Conservation (phyloP, 2,329 filamentous ascomycete genomes). For the Cercospora sesami region DNA sequence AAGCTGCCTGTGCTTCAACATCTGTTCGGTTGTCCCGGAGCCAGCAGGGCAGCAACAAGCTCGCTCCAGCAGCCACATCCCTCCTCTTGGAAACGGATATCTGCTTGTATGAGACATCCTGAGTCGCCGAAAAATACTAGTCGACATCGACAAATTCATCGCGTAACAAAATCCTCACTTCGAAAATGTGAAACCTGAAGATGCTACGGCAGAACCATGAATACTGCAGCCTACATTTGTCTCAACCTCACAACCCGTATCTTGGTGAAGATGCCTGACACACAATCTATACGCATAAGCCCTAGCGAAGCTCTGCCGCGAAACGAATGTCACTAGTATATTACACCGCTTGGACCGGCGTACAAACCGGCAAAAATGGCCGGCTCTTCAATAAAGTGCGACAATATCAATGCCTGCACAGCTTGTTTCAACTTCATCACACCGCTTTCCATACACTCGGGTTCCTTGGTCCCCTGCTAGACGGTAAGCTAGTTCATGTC, state of each 20-base stretch:
- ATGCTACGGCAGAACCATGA: neutral
- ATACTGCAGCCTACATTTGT: neutral
- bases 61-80: neutral
- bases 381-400: neutral
- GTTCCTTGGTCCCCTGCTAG: slow-evolving; percentile 2
- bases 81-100: neutral
- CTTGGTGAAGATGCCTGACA: neutral
- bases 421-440: slow-evolving; percentile 1
- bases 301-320: neutral
- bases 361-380: neutral
- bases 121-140: neutral
- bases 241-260: neutral
- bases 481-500: slow-evolving; percentile 14
- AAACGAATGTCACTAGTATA: neutral
- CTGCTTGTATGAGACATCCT: neutral
- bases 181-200: neutral
- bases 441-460: neutral
- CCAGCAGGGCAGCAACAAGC: neutral
- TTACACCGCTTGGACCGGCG: neutral
- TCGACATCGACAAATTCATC: neutral
- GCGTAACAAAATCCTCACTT: neutral
- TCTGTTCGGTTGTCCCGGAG: neutral
- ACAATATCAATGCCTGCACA: neutral
- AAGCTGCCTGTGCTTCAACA: neutral
- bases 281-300: neutral